Evolutionary conservation across 202 grass and related monocot species (phyloP), one percentile per base, ranked within the genome.

Genomic region (Schoenoplectus tabernaemontani): DNA sequence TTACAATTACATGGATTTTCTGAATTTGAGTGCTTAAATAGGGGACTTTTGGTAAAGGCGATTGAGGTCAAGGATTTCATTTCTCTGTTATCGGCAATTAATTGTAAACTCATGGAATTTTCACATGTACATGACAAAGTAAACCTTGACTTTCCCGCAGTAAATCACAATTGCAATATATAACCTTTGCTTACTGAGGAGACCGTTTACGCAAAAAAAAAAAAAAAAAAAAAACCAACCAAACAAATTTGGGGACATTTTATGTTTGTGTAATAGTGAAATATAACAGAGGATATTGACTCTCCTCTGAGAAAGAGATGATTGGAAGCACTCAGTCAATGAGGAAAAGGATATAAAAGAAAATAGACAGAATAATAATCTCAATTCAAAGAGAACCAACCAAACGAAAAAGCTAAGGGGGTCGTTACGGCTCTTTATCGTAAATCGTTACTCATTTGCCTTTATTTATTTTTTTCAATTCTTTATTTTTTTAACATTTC

Each of bases 361-460:
- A 64, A 57, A 74, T 30, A 38, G 11, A 54, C 67, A 58, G 17
- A n/a, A n/a, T n/a, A 76, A 84, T 57, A 75, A 68, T 64, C 78
- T 86, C 80, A 87, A 79, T 93, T 89, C 88, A 93, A 91, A 87
- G 69, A 7, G 84, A 84, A 89, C 82, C 84, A 85, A 89, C 88
- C 84, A 90, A 93, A 89, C 80, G 57, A 86, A 93, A 93, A 93
- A 87, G 76, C 57, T 78, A 62, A 76, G 38, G 75, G 61, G 68
- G 83, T 85, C 24, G 84, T 80, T 93, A 7, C 54, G 86, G 54
- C 68, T 62, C 86, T 91, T 93, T 89, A 83, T 92, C 89, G 89
- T 88, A 82, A 90, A 92, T 89, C 89, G 92, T 70, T 84, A 80
- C 64, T 64, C 89, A 58, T 47, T 84, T 3, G 2, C 67, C 67